Evolutionary conservation across 306 rosid species (phyloP), one percentile per base, ranked within the genome.

Genomic region (Cajanus cajan): DNA sequence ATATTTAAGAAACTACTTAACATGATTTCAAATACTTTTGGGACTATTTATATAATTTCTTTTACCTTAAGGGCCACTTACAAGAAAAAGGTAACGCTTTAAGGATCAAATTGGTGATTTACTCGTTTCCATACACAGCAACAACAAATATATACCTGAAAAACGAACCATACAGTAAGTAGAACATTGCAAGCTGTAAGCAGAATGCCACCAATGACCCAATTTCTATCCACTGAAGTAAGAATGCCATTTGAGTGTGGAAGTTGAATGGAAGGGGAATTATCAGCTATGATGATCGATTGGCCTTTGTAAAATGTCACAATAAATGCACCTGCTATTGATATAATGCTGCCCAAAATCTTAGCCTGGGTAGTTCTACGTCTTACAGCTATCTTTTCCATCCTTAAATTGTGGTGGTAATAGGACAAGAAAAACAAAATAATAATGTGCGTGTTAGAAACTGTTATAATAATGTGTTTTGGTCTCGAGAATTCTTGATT

Each of bases 271-370:
- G 83, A 71, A 15, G 85, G 67, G n/a, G 85, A 12, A 48, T 47
- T 76, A 25, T 58, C 84, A 73, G 83, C 55, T 4, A 83, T 25
- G 64, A 85, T 25, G 52, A 93, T 80, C 2, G 84, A 78, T 25
- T 92, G 91, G 25, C 97, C 98, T 85, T 80, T 88, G 83, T 86
- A 91, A 40, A 93, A 87, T 18, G 95, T 91, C 45, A 90, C 93
- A 19, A 90, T 86, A 84, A 93, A 90, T 84, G 93, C 93, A 48
- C 94, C 97, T 70, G 84, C 24, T 83, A 93, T 86, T 63, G 98
- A 93, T 75, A 91, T 82, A 22, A 90, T 52, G 48, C 93, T 90
- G 61, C 98, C 98, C 85, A 78, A 31, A 45, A 93, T 68, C 76
- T 93, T 93, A 2, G 97, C 98, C 68, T 76, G 91, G 55, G 88